Evolutionary conservation across 208 protist species (phyloP).

Genomic region (Leishmania tropica): DNA sequence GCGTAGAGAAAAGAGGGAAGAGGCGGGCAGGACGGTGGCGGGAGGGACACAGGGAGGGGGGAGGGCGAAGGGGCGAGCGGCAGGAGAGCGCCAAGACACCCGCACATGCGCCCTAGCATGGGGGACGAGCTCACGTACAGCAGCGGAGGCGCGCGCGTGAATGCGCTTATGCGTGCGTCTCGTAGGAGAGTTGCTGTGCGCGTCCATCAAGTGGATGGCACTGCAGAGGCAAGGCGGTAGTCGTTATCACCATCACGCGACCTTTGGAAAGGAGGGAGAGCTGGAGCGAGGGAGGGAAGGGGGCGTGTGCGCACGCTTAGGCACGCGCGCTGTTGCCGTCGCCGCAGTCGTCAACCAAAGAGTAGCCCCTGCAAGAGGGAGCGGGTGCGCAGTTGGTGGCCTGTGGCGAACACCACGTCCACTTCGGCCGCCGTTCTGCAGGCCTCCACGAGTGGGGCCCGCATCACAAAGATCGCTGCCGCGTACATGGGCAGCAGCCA

Average conservation of each 20-base stretch:
- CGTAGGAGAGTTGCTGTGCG: not conserved
- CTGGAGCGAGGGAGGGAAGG: not conserved
- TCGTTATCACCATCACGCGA: not conserved
- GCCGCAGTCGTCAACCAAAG: slow-evolving; percentile 29
- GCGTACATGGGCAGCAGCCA: slow-evolving; percentile 83
- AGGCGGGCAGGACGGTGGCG: not conserved
- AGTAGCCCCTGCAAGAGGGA: slow-evolving; percentile 74
- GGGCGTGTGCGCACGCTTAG: not conserved
- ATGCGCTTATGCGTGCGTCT: not conserved
- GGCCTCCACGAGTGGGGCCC: slow-evolving; percentile 73
- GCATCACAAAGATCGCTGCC: slow-evolving; percentile 78
- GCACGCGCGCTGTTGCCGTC: too few species aligned
- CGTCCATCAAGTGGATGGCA: not conserved
- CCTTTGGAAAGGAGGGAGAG: not conserved
- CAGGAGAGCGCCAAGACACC: not conserved
- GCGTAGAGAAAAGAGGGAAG: not conserved
- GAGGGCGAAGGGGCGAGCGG: not conserved
- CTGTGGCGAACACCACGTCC: slow-evolving; percentile 60
- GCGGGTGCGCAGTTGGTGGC: slow-evolving; percentile 57
- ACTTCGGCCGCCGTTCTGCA: slow-evolving; percentile 62
- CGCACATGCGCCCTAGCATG: not conserved
- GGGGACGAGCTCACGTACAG: not conserved
- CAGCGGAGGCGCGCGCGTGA: not conserved
- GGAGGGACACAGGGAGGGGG: not conserved
- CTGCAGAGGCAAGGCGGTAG: not conserved